These are phyloP conservation scores for Penicillium janthinellum DNA, from an alignment of 2,329 filamentous ascomycete species.

Conservation along the genomic window DNA sequence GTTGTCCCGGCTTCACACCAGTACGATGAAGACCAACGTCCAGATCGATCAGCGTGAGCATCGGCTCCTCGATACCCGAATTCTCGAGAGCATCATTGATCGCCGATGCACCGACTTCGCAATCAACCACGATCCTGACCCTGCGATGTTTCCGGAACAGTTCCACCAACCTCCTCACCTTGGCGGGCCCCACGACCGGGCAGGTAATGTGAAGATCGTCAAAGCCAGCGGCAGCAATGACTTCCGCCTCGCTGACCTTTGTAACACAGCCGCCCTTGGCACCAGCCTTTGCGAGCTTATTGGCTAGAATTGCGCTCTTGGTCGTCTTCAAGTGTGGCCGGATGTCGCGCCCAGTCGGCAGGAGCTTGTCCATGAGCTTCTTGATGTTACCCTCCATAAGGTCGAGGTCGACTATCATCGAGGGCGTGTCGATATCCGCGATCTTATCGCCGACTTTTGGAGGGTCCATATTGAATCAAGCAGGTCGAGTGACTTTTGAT, in stretches of 20 bases:
- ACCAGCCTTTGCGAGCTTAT: constrained; percentile 49
- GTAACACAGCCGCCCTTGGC: constrained; percentile 56
- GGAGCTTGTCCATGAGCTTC: constrained; percentile 49
- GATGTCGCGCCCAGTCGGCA: constrained; percentile 50
- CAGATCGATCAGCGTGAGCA: constrained; percentile 51
- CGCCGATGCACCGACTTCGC: constrained; percentile 47
- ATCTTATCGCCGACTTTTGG: constrained; percentile 49
- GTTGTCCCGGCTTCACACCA: constrained; percentile 48
- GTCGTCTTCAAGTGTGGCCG: constrained; percentile 59
- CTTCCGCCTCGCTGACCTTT: constrained; percentile 54
- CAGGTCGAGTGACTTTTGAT: not conserved
- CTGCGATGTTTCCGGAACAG: constrained; percentile 43
- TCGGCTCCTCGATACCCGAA: constrained; percentile 41
- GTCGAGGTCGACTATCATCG: constrained; percentile 58
- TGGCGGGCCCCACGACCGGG: constrained; percentile 52
- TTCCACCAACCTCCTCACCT: constrained; percentile 51
- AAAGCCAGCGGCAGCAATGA: constrained; percentile 48
- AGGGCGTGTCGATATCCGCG: constrained; percentile 55
- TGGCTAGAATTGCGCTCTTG: constrained; percentile 52
- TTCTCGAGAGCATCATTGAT: constrained; percentile 48
- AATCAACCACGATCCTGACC: constrained; percentile 54
- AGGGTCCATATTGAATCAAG: constrained; percentile 36
- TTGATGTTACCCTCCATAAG: constrained; percentile 56
- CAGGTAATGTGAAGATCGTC: constrained; percentile 56
- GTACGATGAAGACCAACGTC: constrained; percentile 56